A percentile compares a stretch with the other conserved stretches of the same genome.
These are phyloP conservation scores for Pseudozyma pruni DNA, from an alignment of 1,284 basidiomycete species.

Conservation along the genomic window DNA sequence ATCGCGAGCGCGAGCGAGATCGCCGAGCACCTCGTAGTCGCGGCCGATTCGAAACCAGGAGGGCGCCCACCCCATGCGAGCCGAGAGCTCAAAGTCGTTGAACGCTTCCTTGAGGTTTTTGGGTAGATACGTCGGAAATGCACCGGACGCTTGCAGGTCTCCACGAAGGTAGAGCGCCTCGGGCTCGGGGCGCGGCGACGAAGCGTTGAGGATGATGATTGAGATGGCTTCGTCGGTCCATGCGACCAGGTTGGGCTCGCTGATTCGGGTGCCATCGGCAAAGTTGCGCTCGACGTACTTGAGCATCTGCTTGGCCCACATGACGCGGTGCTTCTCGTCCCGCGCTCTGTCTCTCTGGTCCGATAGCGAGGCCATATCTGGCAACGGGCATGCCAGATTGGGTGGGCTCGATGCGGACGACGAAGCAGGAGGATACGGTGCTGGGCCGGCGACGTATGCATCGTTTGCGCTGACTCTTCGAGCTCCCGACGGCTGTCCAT, in stretches of 20 bases:
- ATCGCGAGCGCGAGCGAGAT: slow-evolving; percentile 76
- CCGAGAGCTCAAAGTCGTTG: slow-evolving; percentile 76
- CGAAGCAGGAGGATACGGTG: slow-evolving; percentile 3
- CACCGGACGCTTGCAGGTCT: slow-evolving; percentile 76
- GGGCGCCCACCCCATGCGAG: slow-evolving; percentile 61
- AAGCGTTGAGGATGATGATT: slow-evolving; percentile 53
- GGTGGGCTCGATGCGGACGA: slow-evolving; percentile 19
- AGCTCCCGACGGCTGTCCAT: slow-evolving; percentile 3
- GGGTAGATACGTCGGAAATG: slow-evolving; percentile 69
- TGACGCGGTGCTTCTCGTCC: slow-evolving; percentile 75
- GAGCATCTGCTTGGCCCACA: slow-evolving; percentile 83
- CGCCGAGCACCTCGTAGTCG: slow-evolving; percentile 89
- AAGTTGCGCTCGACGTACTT: slow-evolving; percentile 75
- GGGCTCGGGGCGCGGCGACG: slow-evolving; percentile 70
- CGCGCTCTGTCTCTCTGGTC: slow-evolving; percentile 57
- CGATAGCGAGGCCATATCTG: slow-evolving; percentile 56
- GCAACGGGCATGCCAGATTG: slow-evolving; percentile 52
- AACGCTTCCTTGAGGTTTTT: slow-evolving; percentile 84
- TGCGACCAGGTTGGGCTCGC: slow-evolving; percentile 74
- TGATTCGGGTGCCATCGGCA: slow-evolving; percentile 69
- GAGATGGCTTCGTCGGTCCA: slow-evolving; percentile 75
- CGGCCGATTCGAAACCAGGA: slow-evolving; percentile 86
- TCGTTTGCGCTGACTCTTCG: slow-evolving; percentile 24
- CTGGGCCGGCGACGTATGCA: slow-evolving; percentile 1
- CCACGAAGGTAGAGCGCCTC: slow-evolving; percentile 82